Evolutionary conservation across 2,329 filamentous ascomycete genomes (phyloP).

Genomic region (Ascochyta fabae): DNA sequence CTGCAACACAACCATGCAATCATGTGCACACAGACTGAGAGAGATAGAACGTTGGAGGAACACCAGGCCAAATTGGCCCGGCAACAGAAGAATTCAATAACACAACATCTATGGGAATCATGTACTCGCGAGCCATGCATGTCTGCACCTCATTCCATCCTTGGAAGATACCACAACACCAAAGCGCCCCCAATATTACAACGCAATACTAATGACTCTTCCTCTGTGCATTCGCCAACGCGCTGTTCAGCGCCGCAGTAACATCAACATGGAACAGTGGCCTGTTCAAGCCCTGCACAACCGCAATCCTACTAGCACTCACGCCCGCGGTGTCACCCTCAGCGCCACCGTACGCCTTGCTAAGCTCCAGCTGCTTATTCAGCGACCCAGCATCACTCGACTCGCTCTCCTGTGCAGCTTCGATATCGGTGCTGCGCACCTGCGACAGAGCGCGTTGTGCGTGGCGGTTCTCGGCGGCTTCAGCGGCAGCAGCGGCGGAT

Average conservation of each 20-base stretch:
- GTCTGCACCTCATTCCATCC: not conserved
- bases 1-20: not conserved
- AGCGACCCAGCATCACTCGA: slow-evolving; percentile 35
- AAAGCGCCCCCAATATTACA: slow-evolving; percentile 4
- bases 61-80: slow-evolving; percentile 3
- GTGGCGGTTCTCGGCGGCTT: slow-evolving; percentile 66
- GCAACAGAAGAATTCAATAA: not conserved
- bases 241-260: slow-evolving; percentile 88
- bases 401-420: slow-evolving; percentile 28
- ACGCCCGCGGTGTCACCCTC: slow-evolving; percentile 34
- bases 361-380: slow-evolving; percentile 41
- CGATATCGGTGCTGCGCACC: slow-evolving; percentile 58
- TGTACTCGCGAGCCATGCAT: slow-evolving; percentile 9
- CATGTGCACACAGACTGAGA: not conserved
- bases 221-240: slow-evolving; percentile 73
- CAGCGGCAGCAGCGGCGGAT: slow-evolving; percentile 75
- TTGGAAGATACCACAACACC: slow-evolving; percentile 6
- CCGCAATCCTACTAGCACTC: slow-evolving; percentile 48
- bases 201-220: slow-evolving; percentile 37
- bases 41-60: not conserved
- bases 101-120: slow-evolving; percentile 18
- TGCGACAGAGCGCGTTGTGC: slow-evolving; percentile 25
- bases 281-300: slow-evolving; percentile 83
- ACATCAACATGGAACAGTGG: slow-evolving; percentile 97
- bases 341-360: slow-evolving; percentile 41